Percentiles rank a stretch among this genome's conserved stretches.
Evolutionary conservation across 2,329 filamentous ascomycete species (phyloP).

Genomic region (Penicillium frequentans): DNA sequence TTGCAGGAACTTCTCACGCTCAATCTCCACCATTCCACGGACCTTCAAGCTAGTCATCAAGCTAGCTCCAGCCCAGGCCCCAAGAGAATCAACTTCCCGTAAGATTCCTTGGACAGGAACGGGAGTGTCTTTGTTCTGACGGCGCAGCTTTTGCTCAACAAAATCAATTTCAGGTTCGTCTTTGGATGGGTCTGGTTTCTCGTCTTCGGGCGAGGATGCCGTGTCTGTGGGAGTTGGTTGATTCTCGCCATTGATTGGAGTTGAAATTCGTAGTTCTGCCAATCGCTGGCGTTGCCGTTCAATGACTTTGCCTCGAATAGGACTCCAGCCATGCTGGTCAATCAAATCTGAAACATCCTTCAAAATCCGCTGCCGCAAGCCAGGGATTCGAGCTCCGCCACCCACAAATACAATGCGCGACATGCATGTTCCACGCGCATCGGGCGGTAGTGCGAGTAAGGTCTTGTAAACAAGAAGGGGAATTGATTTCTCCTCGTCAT

Average conservation of each 20-base stretch:
- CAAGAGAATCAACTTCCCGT: slow-evolving; percentile 61
- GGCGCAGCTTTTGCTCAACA: slow-evolving; percentile 44
- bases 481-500: slow-evolving; percentile 83
- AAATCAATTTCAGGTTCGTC: slow-evolving; percentile 47
- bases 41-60: slow-evolving; percentile 60
- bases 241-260: slow-evolving; percentile 9
- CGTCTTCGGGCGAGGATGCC: slow-evolving; percentile 2
- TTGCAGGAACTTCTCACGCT: slow-evolving; percentile 62
- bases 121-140: slow-evolving; percentile 36
- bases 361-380: slow-evolving; percentile 74
- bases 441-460: slow-evolving; percentile 73
- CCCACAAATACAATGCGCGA: slow-evolving; percentile 85
- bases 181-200: slow-evolving; percentile 19
- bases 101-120: slow-evolving; percentile 39
- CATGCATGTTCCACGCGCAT: slow-evolving; percentile 83
- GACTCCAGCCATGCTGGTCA: slow-evolving; percentile 71
- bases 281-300: slow-evolving; percentile 50
- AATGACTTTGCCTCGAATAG: slow-evolving; percentile 68
- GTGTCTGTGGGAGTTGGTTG: background rate
- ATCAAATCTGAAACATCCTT: slow-evolving; percentile 71
- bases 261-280: slow-evolving; percentile 29
- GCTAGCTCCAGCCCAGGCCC: slow-evolving; percentile 65
- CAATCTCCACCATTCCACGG: slow-evolving; percentile 62
- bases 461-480: slow-evolving; percentile 74
- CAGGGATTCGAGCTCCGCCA: slow-evolving; percentile 74